Evolutionary conservation across 345 rosid genomes (phyloP), one percentile per base, ranked within the genome.

Genomic region (Camelina sativa): DNA sequence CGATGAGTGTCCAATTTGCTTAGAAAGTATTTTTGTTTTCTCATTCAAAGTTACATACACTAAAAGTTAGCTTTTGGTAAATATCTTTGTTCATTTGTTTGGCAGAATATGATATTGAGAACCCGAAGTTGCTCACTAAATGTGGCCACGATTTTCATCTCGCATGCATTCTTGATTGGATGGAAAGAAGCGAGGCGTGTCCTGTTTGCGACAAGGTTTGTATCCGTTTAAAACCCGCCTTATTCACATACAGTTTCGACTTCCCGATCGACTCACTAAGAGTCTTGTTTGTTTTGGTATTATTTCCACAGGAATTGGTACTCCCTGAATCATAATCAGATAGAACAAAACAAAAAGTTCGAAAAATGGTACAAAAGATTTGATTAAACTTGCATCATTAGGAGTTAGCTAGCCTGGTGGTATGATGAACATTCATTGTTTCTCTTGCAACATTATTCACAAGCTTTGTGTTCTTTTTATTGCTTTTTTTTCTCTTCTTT

Each of bases 121-220:
- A 92, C 80, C 97, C 99, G 28, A 87, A 79, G 80, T 38, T 92
- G 73, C 67, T 85, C n/a, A 92, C 96, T 1, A 83, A 84, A 73
- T 94, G 98, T 32, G 89, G 91, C 53, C 98, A 94, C 75, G 88
- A 90, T 78, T 94, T 78, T 79, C 98, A 94, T 73, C 87, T 94
- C 6, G 82, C 97, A 0, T 94, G 98, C 83, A 85, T 94, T 40
- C 86, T 91, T 66, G 98, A 88, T 76, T 94, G 98, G 98, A 90
- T 87, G 90, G 98, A 94, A 83, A 88, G 97, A 84, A 94, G 98
- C 10, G 97, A 90, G 44, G 62, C 81, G 15, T 94, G 98, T 79
- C 98, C 98, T 37, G 88, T 90, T 37, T 94, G 98, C 56, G 91
- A 87, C 84, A 85, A 88, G 97, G 98, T 94, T 75, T 55, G 85